Conservation (phyloP, 2,329 filamentous ascomycete species). For the Paraphoma chrysanthemicola region DNA sequence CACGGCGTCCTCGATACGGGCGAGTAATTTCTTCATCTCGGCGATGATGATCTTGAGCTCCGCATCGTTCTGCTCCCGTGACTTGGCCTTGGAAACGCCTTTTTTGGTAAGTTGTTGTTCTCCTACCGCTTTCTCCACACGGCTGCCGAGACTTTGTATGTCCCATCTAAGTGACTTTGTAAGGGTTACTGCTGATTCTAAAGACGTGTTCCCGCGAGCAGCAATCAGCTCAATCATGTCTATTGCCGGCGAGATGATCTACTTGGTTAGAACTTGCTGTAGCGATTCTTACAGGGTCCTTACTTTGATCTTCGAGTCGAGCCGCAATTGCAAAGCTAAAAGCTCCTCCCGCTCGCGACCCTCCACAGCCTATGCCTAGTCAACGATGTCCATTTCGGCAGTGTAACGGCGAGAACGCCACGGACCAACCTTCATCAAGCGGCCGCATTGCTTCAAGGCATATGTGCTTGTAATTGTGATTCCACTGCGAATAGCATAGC, state of each 20-base stretch:
- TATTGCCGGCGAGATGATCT: slow-evolving; percentile 89
- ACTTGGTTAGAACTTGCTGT: slow-evolving; percentile 1
- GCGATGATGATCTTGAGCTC: slow-evolving; percentile 74
- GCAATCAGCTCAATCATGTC: slow-evolving; percentile 91
- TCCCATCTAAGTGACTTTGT: slow-evolving; percentile 84
- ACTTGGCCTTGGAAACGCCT: slow-evolving; percentile 55
- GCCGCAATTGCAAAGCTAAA: slow-evolving; percentile 70
- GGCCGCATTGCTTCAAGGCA: slow-evolving; percentile 81
- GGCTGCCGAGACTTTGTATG: slow-evolving; percentile 79
- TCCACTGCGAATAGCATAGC: slow-evolving; percentile 86
- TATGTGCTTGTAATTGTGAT: slow-evolving; percentile 85
- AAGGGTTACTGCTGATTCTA: slow-evolving; percentile 84
- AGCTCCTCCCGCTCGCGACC: slow-evolving; percentile 76
- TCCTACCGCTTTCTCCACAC: slow-evolving; percentile 73
- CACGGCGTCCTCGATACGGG: slow-evolving; percentile 86
- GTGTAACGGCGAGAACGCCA: no score
- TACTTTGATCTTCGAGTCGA: slow-evolving; percentile 86
- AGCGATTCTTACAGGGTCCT: slow-evolving; percentile 19
- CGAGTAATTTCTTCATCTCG: slow-evolving; percentile 77
- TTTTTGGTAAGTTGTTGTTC: slow-evolving; percentile 63
- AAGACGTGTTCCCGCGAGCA: slow-evolving; percentile 75
- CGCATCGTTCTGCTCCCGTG: slow-evolving; percentile 63
- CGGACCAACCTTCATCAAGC: slow-evolving; percentile 67
- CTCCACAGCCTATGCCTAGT: slow-evolving; percentile 59
- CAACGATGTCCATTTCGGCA: neutral